These are phyloP conservation scores for Saccharomyces hybrid DNA, from an alignment of 1,139 yeast genomes.

Conservation along the genomic window DNA sequence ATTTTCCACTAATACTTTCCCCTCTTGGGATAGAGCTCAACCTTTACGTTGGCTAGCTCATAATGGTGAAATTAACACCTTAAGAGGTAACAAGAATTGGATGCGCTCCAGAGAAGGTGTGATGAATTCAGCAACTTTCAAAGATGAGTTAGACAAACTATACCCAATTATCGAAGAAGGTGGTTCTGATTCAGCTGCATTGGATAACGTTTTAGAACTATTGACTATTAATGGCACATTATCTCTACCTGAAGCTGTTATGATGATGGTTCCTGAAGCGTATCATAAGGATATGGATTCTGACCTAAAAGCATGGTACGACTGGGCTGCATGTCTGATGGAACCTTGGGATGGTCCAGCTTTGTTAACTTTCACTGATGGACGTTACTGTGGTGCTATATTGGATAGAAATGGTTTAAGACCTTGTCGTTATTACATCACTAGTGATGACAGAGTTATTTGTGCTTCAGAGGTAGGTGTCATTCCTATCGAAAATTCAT, in stretches of 20 bases:
- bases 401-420: slow-evolving; percentile 95
- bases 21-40: slow-evolving; percentile 99
- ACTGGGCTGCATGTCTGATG: slow-evolving; percentile 99
- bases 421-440: slow-evolving; percentile 95
- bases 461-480: slow-evolving; percentile 99
- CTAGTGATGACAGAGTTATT: slow-evolving; percentile 90
- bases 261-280: slow-evolving; percentile 96
- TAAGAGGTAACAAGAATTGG: slow-evolving; percentile 98
- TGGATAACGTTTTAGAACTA: slow-evolving; percentile 89
- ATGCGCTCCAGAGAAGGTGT: slow-evolving; percentile 98
- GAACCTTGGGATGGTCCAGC: slow-evolving; percentile 99
- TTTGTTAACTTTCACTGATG: slow-evolving; percentile 91
- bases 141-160: slow-evolving; percentile 82
- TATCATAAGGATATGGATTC: slow-evolving; percentile 97
- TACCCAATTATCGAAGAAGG: slow-evolving; percentile 97
- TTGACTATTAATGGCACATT: slow-evolving; percentile 86
- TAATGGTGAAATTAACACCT: slow-evolving; percentile 95
- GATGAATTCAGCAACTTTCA: slow-evolving; percentile 79
- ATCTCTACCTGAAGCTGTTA: slow-evolving; percentile 92
- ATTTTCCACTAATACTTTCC: slow-evolving; percentile 96
- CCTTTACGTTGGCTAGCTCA: slow-evolving; percentile 97
- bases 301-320: slow-evolving; percentile 87
- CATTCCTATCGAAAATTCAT: slow-evolving; percentile 76
- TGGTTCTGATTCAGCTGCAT: slow-evolving; percentile 98
- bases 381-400: slow-evolving; percentile 96